Evolutionary conservation across 2,329 filamentous ascomycete species (phyloP), one percentile per base, ranked within the genome.

Genomic region (Botrytis fabae): DNA sequence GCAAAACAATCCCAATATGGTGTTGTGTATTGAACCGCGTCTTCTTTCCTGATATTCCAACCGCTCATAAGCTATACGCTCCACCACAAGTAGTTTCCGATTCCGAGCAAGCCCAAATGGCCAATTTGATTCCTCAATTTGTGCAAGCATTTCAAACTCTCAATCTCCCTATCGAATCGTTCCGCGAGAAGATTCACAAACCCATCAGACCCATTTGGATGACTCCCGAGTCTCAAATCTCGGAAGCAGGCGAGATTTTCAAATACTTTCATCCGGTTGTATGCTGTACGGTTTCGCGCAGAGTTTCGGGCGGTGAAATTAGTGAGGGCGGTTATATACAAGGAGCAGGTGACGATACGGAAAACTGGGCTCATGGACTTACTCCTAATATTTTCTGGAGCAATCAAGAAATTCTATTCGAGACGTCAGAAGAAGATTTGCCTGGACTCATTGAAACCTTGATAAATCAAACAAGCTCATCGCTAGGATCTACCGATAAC

Each of bases 1-100:
- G 92, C 78, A 98, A 97, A 82, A 98, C 96, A 0, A 86, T 98
- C 40, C 95, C 96, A 2, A 93, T 97, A 75, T 99, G 96, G 96
- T 95, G 93, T 82, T 89, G 91, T 75, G 93, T 98, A 28, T 83
- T 98, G 78, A 98, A 98, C 82, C 86, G 88, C 64, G 85, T 90
- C 4, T 84, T 98, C 7, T 97, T 97, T 80, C 91, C 92, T 0
- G 82, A 85, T 32, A 76, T 84, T 7, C 75, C 81, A 14, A 80
- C 75, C 68, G 77, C 76, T 2, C 85, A 91, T 78, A 77, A 82
- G 1, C 86, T 98, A 12, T 87, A 90, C 78, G 92, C 93, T 7
- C 93, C 94, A 1, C 89, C 91, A 1, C 87, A 90, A 74, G 89
- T 91, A 42, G 89, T 97, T 20, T 90, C 92, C 6, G 84, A 84